These are phyloP conservation scores for Daldinia childiae DNA, from an alignment of 495 filamentous ascomycete genomes.

Conservation along the genomic window DNA sequence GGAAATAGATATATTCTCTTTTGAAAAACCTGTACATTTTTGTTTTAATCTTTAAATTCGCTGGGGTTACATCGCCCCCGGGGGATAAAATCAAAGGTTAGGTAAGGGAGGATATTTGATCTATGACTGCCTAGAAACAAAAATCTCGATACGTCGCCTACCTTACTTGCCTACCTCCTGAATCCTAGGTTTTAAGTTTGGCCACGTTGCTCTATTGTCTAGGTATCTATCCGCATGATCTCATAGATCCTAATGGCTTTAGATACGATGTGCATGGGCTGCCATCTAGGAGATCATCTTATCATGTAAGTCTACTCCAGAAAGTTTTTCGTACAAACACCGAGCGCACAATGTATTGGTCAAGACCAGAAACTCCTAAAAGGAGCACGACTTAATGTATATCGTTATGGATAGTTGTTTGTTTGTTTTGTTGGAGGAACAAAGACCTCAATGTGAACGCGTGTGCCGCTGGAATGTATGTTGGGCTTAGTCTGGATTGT, in stretches of 20 bases:
- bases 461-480: constrained; percentile 28
- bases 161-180: background rate
- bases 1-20: background rate
- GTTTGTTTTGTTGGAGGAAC: background rate
- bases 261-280: background rate
- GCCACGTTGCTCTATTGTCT: background rate
- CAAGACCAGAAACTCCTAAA: background rate
- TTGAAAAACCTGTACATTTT: background rate
- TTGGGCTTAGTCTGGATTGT: constrained; percentile 11
- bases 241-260: background rate
- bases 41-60: constrained; percentile 28
- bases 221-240: background rate
- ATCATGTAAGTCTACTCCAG: background rate
- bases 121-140: background rate
- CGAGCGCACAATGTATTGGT: background rate
- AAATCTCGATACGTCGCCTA: background rate
- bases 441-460: background rate
- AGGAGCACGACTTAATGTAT: background rate
- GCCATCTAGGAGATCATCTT: background rate
- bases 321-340: background rate
- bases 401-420: background rate
- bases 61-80: constrained; percentile 21
- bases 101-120: background rate
- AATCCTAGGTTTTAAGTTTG: too few species aligned
- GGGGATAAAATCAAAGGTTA: background rate